Base-by-base conservation (phyloP, 2,329 filamentous ascomycete species). In the Ilyonectria robusta region DNA sequence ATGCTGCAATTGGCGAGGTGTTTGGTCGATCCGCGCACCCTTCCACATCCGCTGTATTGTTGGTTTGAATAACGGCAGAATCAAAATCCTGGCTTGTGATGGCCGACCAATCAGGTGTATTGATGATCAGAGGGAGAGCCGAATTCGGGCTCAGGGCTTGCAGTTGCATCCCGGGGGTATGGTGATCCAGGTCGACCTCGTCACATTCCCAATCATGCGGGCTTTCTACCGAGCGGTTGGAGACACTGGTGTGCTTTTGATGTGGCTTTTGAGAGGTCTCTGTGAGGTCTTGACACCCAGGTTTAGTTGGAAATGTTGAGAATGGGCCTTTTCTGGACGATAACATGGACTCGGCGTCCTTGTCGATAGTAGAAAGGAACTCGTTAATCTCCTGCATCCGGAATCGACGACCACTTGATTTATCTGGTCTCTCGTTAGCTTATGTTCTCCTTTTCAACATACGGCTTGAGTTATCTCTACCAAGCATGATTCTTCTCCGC, bases 401-500 rank as follows among this genome's bases (percentile, higher is more conserved):
- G 26, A 59, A 66, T 23, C 40, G 59, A 23, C 31, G 35, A 4
- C 54, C 64, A 50, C 53, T 35, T 1, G 17, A 10, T 48, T 26
- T 40, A 31, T 66, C 59, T 59, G 9, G 10, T n/a, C 3, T n/a
- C 21, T 2, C 4, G 15, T 66, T 13, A 66, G 56, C 11, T 23
- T 31, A 4, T 42, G 11, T 15, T 42, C 19, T 21, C 9, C 3
- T n/a, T 13, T 0, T 33, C 2, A 11, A 6, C 10, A 37, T 37
- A 0, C n/a, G 26, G 5, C 4, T 29, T 26, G 35, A 4, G 19
- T 19, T 13, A 35, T 19, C 17, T 47, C 29, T 26, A 66, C 64
- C 64, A 33, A 62, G n/a, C 31, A 48, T 48, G 47, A 66, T 66
- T 21, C 64, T 66, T 21, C 64, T 47, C n/a, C 64, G 64, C 29